Evolutionary conservation across 169 alveolate species (phyloP), one percentile per base, ranked within the genome.

Genomic region (Plasmodium gaboni): DNA sequence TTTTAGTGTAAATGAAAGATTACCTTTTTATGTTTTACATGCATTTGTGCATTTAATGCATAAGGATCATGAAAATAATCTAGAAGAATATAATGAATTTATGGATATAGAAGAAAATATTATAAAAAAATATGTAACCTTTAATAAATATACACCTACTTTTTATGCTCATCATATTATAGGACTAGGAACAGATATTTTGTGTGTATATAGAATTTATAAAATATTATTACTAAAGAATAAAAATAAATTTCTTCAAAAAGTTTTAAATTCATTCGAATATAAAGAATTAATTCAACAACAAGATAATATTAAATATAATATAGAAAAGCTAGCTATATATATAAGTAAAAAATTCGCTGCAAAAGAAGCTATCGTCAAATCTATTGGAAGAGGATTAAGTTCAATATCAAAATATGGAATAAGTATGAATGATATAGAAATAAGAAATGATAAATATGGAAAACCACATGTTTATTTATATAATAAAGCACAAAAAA

Each of bases 331-430:
- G 15, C 24, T 76, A 24, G 89, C 89, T n/a, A 51, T 76, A 32
- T 70, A 76, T 55, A 72, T 76, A 50, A 76, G 89, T 44, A 76
- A 76, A 76, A 76, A 76, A 57, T 76, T 76, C 38, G 89, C 89
- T 15, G 76, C 89, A 24, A 76, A 76, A 28, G 89, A 76, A 48
- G 89, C 89, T 38, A 76, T 76, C 38, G 61, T 76, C 12, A 76
- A 76, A 22, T 76, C 73, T 12, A 76, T 76, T 32, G 89, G 89
- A 2, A 69, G 89, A 8, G 89, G 89, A 0, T 64, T 76, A 76
- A 76, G 89, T 22, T 76, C 89, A 5, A 76, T 76, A 46, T 76
- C 89, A 44, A 76, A 76, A 68, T 76, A 76, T 42, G 89, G 89
- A 8, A 19, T 76, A 76, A 76, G 89, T 70, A 76, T 76, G 89